Evolutionary conservation across 495 filamentous ascomycete genomes (phyloP), one percentile per base, ranked within the genome.

Genomic region (Podospora tetraspora): DNA sequence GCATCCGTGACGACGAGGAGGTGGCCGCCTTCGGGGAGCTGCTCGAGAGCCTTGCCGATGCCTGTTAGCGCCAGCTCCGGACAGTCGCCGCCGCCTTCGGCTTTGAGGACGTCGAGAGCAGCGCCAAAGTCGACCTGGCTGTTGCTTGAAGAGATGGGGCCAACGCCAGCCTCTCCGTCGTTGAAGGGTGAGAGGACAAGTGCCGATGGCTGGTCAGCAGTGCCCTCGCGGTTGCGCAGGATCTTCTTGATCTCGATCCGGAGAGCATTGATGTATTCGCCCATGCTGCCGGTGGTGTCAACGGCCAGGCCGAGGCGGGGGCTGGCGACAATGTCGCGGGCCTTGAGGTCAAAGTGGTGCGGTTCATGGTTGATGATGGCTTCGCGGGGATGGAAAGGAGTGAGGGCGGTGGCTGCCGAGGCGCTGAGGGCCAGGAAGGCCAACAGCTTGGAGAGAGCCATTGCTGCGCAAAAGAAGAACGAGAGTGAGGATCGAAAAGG

Each of bases 211-310:
- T 59, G 27, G n/a, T 66, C 58, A 0, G 58, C 21, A 1, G 65
- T 43, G 21, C 65, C 65, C 22, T 52, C 16, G 10, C 32, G 19
- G 65, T n/a, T 34, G 6, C 22, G 27, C 8, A 66, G 19, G n/a
- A 66, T 61, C 3, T 23, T 29, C 57, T 60, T 59, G 29, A 61
- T 19, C 16, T 37, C 58, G 11, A 13, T 5, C 2, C 56, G 64
- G 21, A 66, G n/a, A 8, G 56, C 57, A 12, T 8, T 19, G n/a
- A 66, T 60, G 30, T 66, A 61, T 5, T 30, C 57, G 43, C 66
- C 61, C 66, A 68, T 68, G 66, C 66, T 63, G 16, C 66, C 66
- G 6, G 66, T 68, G 16, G 66, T 68, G 56, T 68, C 66, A 10
- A 68, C 34, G 43, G 61, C 66, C 16, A 68, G 25, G 22, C 37